Percentiles rank a stretch among this genome's conserved stretches.
phyloP scores from a whole-genome alignment of 441 rosid species.

The Hura crepitans region DNA sequence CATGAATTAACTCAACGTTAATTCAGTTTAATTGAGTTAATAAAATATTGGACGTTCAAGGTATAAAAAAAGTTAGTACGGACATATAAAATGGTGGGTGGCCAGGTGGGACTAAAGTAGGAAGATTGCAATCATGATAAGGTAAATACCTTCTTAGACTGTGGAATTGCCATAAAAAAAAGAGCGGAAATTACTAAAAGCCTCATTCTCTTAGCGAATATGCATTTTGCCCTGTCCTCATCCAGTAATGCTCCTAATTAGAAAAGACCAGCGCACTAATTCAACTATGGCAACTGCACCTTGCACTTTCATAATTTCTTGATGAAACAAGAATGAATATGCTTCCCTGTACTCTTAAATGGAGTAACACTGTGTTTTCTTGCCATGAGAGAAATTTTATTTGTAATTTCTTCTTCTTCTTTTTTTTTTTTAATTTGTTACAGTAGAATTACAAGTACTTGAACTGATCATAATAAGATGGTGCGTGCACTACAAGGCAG shows the following conservation, averaged over 20 bases:
- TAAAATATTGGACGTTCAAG: no score
- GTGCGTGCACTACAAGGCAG: no score
- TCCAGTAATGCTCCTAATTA: no score
- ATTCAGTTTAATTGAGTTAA: no score
- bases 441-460: no score
- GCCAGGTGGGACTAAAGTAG: slow-evolving; percentile 9
- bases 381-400: neutral
- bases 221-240: neutral
- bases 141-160: neutral
- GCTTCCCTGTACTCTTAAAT: neutral
- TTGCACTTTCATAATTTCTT: neutral
- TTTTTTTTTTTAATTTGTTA: no score
- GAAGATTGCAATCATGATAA: slow-evolving; percentile 18
- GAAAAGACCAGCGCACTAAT: no score
- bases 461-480: no score
- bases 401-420: neutral
- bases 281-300: no score
- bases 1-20: no score
- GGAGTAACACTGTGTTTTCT: neutral
- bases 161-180: slow-evolving; percentile 8
- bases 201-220: neutral
- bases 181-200: neutral
- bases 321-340: neutral
- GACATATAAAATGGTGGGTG: neutral
- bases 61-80: no score